phyloP scores from a whole-genome alignment of 1,284 basidiomycete species.

The Polyporus tsugae region DNA sequence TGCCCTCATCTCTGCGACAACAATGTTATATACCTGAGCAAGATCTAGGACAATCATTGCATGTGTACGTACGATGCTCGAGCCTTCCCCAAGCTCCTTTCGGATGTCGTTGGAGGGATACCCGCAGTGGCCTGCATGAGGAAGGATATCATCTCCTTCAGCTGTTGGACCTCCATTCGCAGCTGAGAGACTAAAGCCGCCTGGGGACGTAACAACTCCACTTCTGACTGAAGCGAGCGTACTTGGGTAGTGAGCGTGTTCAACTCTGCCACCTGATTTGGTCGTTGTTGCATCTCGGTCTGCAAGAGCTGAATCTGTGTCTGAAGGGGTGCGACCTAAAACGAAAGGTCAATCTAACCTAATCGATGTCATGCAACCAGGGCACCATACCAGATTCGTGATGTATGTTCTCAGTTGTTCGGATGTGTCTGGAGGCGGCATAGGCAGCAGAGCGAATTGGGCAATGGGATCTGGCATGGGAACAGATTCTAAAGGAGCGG shows the following conservation, averaged over 20 bases:
- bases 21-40: slow-evolving; percentile 7
- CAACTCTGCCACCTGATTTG: slow-evolving; percentile 47
- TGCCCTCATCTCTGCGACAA: slow-evolving; percentile 22
- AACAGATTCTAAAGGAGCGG: not conserved
- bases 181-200: slow-evolving; percentile 30
- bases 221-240: slow-evolving; percentile 31
- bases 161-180: slow-evolving; percentile 34
- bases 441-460: slow-evolving; percentile 1
- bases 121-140: slow-evolving; percentile 11
- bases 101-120: slow-evolving; percentile 15
- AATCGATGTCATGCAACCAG: not conserved
- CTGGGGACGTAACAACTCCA: slow-evolving; percentile 34
- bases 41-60: not conserved
- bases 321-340: slow-evolving; percentile 62
- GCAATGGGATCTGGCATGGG: slow-evolving; percentile 13
- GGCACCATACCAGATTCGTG: slow-evolving; percentile 25
- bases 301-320: slow-evolving; percentile 53
- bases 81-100: slow-evolving; percentile 36
- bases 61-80: slow-evolving; percentile 33
- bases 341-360: slow-evolving; percentile 16
- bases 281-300: slow-evolving; percentile 40
- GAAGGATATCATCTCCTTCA: slow-evolving; percentile 31
- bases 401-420: slow-evolving; percentile 25
- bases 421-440: slow-evolving; percentile 9
- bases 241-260: slow-evolving; percentile 32